A percentile compares a stretch with the other conserved stretches of the same genome.
phyloP scores from a whole-genome alignment of 2,329 filamentous ascomycete genomes.

The Aspergillus sergii region DNA sequence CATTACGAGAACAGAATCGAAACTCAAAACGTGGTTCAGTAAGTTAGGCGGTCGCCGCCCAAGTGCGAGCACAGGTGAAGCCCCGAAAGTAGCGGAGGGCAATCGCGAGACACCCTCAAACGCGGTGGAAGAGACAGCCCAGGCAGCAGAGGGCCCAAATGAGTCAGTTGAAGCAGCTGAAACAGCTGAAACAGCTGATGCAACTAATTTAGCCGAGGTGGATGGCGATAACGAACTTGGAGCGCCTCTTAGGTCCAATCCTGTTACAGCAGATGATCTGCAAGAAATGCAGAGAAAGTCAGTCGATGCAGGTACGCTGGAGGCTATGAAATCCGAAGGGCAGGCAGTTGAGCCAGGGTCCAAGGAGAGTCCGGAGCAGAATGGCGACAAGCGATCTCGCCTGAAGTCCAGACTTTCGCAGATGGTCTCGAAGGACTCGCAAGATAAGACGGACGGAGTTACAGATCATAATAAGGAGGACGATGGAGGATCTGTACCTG shows the following conservation, averaged over 20 bases:
- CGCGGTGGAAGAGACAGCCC: not conserved
- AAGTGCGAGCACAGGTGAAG: slow-evolving; percentile 25
- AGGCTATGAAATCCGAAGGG: slow-evolving; percentile 20
- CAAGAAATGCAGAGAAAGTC: slow-evolving; percentile 19
- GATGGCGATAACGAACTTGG: slow-evolving; percentile 19
- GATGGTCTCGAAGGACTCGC: slow-evolving; percentile 25
- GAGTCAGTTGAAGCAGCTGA: not conserved
- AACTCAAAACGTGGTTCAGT: slow-evolving; percentile 39
- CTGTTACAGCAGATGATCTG: slow-evolving; percentile 29
- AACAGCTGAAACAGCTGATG: not conserved
- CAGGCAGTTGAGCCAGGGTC: slow-evolving; percentile 11
- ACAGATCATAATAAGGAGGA: slow-evolving; percentile 7
- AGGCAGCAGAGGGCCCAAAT: not conserved
- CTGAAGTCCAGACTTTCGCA: slow-evolving; percentile 32
- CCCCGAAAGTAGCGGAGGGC: not conserved
- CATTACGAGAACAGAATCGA: slow-evolving; percentile 29
- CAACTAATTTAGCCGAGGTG: not conserved
- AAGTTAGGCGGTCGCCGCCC: slow-evolving; percentile 31
- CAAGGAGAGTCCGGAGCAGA: slow-evolving; percentile 19
- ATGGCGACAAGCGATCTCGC: slow-evolving; percentile 25
- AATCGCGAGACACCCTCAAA: not conserved
- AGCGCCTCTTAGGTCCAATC: slow-evolving; percentile 36
- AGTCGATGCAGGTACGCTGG: slow-evolving; percentile 16
- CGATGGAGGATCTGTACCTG: slow-evolving; percentile 12
- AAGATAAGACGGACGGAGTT: slow-evolving; percentile 26